Base-by-base conservation (phyloP, 2,329 filamentous ascomycete genomes). In the Alternaria sp. region DNA sequence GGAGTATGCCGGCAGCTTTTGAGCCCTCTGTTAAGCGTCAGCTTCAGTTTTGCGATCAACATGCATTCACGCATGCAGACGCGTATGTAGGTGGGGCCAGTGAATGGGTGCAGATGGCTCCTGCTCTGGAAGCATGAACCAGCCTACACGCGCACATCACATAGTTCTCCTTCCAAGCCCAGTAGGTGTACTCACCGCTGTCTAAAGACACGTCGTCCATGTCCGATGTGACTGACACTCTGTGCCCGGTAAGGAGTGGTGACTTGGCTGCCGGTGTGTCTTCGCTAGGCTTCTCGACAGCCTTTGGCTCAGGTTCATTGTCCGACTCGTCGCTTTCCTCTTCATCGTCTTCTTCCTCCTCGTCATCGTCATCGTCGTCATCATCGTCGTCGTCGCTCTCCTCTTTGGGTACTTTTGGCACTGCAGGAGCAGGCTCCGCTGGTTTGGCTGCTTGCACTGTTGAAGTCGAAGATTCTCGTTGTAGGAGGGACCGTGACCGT, bases 131-230 rank as follows among this genome's bases (percentile, higher is more conserved):
- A 49, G 53, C 20, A 42, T 53, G 44, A 24, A 39, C 36, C 39
- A 36, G 16, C 51, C 26, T 57, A 38, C 57, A 54, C 54, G 54
- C 46, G 34, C 54, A 53, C 57, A 47, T 57, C 52, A 59, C 57
- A 55, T 52, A 32, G 30, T 34, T 14, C 11, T 32, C 12, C 2
- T 51, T 41, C 22, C 42, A 59, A 67, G 55, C 64, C 32, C 46
- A 71, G 65, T 22, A 64, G 47, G 38, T 42, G 48, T 51, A 70
- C 70, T 88, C 88, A 75, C 88, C 86, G 66, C 79, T 77, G 54
- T 82, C 79, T 59, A 94, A 82, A 71, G 88, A 90, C 62, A 93
- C 87, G 73, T 89, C 86, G 65, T 88, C 86, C 69, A 89, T 83
- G 62, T 76, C 74, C 57, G 86, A 88, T 54, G 82, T 80, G 59